Percentiles rank a stretch among this genome's conserved stretches.
Conservation (phyloP, 495 filamentous ascomycete species). For the Hypoxylon trugodes region DNA sequence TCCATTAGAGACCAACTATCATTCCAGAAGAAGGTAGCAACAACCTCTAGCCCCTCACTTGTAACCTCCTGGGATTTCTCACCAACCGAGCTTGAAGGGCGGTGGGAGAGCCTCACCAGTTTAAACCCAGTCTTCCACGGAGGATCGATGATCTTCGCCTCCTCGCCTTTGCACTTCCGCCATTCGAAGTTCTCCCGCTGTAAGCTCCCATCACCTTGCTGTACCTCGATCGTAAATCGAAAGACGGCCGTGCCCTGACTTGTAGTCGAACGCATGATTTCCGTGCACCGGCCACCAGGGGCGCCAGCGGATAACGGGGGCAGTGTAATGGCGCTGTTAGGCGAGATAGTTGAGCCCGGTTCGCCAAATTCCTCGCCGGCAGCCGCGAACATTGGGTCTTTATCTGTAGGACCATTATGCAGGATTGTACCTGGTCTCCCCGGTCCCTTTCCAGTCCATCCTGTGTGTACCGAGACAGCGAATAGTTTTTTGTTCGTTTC, state of each 20-base stretch:
- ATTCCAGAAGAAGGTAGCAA: constrained; percentile 7
- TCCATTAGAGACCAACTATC: background rate
- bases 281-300: background rate
- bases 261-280: constrained; percentile 2
- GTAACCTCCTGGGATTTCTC: background rate
- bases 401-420: constrained; percentile 9
- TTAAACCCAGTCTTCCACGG: constrained; percentile 9
- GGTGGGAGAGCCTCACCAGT: background rate
- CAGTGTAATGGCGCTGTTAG: constrained; percentile 3
- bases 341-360: background rate
- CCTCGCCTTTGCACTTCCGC: constrained; percentile 1
- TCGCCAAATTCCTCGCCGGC: constrained; percentile 1
- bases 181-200: constrained; percentile 18
- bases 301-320: background rate
- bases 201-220: background rate
- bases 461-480: constrained; percentile 8
- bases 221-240: constrained; percentile 8
- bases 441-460: background rate
- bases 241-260: background rate
- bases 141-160: background rate
- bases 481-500: constrained; percentile 1
- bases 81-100: background rate
- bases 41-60: background rate
- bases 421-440: constrained; percentile 6
- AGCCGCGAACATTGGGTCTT: constrained; percentile 18